Percentiles rank a stretch among this genome's conserved stretches.
phyloP scores from a whole-genome alignment of 768 basidiomycete species.

The Pleurotus giganteus region DNA sequence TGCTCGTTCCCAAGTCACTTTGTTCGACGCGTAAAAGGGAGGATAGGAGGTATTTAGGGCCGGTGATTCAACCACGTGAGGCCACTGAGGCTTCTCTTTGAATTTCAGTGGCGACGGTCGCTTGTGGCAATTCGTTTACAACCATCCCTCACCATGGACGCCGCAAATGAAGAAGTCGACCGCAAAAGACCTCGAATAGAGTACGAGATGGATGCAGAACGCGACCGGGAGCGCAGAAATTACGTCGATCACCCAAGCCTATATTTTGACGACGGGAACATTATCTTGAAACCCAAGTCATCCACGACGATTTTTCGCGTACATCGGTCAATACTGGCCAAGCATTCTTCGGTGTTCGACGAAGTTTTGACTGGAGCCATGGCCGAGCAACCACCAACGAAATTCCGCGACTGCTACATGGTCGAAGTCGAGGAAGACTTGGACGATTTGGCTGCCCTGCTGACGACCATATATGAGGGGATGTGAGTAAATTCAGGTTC shows the following conservation, averaged over 20 bases:
- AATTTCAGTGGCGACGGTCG: no score
- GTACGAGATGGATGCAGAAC: neutral
- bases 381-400: neutral
- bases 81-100: neutral
- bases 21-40: neutral
- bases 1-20: no score
- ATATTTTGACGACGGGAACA: constrained; percentile 6
- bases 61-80: no score
- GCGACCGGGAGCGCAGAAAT: neutral
- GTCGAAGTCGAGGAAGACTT: neutral
- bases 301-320: constrained; percentile 4
- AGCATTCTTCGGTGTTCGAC: neutral
- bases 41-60: neutral
- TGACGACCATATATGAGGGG: constrained; percentile 1
- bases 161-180: neutral
- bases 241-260: neutral
- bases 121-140: no score
- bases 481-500: neutral
- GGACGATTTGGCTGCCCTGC: neutral
- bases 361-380: neutral
- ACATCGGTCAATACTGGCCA: neutral
- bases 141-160: neutral
- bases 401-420: neutral
- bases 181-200: constrained; percentile 4
- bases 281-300: neutral